Evolutionary conservation across 495 filamentous ascomycete genomes (phyloP).

Genomic region (Talaromyces stipitatus): DNA sequence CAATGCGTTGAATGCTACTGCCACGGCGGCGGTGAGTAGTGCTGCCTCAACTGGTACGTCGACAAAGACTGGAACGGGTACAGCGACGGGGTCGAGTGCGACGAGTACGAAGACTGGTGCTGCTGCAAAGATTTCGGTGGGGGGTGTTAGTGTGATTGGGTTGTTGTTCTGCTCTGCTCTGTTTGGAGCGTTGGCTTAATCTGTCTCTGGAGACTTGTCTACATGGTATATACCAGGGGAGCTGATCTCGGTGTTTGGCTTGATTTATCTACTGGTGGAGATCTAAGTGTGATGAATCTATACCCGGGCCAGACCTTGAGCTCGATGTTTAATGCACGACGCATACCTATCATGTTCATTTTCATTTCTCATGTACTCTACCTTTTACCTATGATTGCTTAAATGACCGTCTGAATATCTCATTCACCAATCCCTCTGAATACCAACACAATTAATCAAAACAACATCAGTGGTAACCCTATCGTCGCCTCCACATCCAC

Average conservation of each 20-base stretch:
- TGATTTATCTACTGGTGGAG: background rate
- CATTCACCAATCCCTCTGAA: too few relatives aligned
- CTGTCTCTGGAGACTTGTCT: background rate
- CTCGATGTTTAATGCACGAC: too few relatives aligned
- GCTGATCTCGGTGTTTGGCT: background rate
- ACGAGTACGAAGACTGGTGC: slow-evolving; percentile 15
- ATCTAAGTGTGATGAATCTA: too few relatives aligned
- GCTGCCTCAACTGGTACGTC: slow-evolving; percentile 17
- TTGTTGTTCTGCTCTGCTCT: slow-evolving; percentile 30
- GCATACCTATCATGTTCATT: too few relatives aligned
- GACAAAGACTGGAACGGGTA: slow-evolving; percentile 14
- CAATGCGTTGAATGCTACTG: slow-evolving; percentile 24
- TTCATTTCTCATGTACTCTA: background rate
- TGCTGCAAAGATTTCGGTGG: slow-evolving; percentile 18
- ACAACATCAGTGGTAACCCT: background rate
- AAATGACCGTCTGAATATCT: too few relatives aligned
- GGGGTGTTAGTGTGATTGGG: slow-evolving; percentile 27
- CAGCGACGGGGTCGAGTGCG: slow-evolving; percentile 7
- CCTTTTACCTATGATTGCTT: background rate
- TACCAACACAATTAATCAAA: too few relatives aligned
- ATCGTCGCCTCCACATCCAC: background rate
- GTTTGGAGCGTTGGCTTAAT: slow-evolving; percentile 19
- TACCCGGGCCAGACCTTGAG: too few relatives aligned
- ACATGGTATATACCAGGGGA: background rate
- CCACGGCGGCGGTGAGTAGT: slow-evolving; percentile 23